Evolutionary conservation across 331 rosid species (phyloP).

Genomic region (Malus hybrid): DNA sequence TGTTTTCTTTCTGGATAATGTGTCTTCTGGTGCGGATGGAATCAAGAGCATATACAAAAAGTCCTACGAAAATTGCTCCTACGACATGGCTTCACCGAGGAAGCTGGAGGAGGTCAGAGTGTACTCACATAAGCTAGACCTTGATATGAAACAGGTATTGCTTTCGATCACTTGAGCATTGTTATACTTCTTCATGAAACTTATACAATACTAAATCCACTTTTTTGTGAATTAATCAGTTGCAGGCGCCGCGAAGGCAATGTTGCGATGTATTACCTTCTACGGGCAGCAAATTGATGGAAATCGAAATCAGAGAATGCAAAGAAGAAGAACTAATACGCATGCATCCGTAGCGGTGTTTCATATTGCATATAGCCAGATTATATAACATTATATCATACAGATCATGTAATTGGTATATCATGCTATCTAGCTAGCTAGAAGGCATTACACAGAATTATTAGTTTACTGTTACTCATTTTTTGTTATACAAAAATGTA

Average conservation of each 20-base stretch:
- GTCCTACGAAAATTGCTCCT: slow-evolving; percentile 48
- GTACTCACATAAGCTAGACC: slow-evolving; percentile 52
- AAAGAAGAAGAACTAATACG: slow-evolving; percentile 51
- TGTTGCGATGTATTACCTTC: slow-evolving; percentile 68
- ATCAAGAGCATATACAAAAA: slow-evolving; percentile 44
- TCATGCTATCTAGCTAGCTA: too few species aligned
- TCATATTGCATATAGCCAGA: neutral
- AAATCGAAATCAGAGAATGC: slow-evolving; percentile 71
- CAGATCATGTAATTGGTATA: neutral
- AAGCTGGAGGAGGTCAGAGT: slow-evolving; percentile 54
- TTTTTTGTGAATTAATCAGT: slow-evolving; percentile 32
- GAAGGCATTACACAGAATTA: too few species aligned
- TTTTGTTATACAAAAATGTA: too few species aligned
- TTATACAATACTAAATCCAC: neutral
- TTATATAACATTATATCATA: neutral
- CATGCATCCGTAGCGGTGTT: slow-evolving; percentile 31
- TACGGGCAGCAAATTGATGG: slow-evolving; percentile 29
- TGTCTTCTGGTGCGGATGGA: slow-evolving; percentile 26
- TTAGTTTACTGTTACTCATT: too few species aligned
- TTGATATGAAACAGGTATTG: slow-evolving; percentile 52
- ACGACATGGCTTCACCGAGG: slow-evolving; percentile 34
- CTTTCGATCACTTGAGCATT: neutral
- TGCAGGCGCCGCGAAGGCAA: slow-evolving; percentile 88
- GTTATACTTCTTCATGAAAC: neutral
- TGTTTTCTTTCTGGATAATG: slow-evolving; percentile 49